phyloP scores from a whole-genome alignment of 768 basidiomycete species.

The Leccinum disarticulatum region DNA sequence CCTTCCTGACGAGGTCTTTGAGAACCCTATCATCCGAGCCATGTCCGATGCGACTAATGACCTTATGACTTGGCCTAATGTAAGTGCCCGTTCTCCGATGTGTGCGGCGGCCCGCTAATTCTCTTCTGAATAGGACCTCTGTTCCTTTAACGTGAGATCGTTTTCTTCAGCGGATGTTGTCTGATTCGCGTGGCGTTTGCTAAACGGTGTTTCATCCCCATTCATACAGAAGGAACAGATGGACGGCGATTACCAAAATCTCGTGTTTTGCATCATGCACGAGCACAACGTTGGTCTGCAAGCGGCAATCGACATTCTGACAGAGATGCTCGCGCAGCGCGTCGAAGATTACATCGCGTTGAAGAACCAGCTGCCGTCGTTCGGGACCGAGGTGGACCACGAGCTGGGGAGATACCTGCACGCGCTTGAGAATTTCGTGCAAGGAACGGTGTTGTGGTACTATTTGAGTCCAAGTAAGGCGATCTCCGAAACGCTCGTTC shows the following conservation, averaged over 20 bases:
- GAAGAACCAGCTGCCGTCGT: constrained; percentile 36
- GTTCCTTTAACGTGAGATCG: constrained; percentile 31
- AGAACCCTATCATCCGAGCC: constrained; percentile 32
- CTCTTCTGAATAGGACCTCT: constrained; percentile 24
- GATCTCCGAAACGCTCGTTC: not conserved
- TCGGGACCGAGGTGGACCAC: constrained; percentile 35
- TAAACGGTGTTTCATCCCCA: not conserved
- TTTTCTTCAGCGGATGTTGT: not conserved
- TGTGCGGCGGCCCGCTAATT: constrained; percentile 13
- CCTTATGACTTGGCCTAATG: constrained; percentile 44
- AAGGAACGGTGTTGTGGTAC: constrained; percentile 41
- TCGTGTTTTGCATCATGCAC: constrained; percentile 41
- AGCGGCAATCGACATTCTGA: constrained; percentile 36
- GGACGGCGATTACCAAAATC: constrained; percentile 41
- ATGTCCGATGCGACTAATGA: constrained; percentile 43
- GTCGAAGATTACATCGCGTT: constrained; percentile 34
- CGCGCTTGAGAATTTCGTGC: constrained; percentile 39
- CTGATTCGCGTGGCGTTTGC: constrained; percentile 12
- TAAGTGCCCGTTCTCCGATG: constrained; percentile 20
- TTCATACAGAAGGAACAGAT: constrained; percentile 37
- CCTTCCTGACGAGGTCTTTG: constrained; percentile 38
- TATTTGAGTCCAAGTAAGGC: constrained; percentile 39
- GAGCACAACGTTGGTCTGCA: constrained; percentile 35
- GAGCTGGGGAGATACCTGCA: constrained; percentile 34
- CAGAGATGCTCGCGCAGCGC: constrained; percentile 37